These are phyloP conservation scores for Aegle marmelos DNA, from an alignment of 345 rosid species.

Conservation along the genomic window DNA sequence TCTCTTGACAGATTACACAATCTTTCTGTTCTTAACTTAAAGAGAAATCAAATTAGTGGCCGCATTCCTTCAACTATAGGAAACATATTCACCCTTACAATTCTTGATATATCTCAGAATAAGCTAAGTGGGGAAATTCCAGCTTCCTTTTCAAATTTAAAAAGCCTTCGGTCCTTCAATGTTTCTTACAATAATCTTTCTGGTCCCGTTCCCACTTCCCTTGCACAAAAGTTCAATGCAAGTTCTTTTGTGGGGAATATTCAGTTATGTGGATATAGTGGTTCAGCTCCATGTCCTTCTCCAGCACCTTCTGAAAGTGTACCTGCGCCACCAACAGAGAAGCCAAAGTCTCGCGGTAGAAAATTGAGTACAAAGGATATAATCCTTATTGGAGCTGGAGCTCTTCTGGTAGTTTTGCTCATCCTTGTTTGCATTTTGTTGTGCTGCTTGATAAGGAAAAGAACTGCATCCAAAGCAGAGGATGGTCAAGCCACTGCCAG, in stretches of 20 bases:
- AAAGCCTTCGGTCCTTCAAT: conserved; percentile 56
- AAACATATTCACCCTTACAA: conserved; percentile 37
- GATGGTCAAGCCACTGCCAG: conserved; percentile 31
- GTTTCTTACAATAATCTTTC: conserved; percentile 86
- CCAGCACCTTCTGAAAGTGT: conserved; percentile 33
- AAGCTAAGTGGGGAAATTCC: conserved; percentile 73
- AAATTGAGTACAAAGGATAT: conserved; percentile 67
- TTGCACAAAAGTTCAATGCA: conserved; percentile 67
- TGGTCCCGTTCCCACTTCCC: conserved; percentile 70
- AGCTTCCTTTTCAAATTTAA: conserved; percentile 42
- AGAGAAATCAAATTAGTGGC: conserved; percentile 55
- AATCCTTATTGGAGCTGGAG: conserved; percentile 75
- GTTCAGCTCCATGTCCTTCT: conserved; percentile 54
- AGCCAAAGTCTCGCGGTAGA: conserved; percentile 25
- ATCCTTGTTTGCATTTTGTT: conserved; percentile 55
- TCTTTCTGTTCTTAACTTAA: conserved; percentile 61
- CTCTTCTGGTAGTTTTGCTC: conserved; percentile 51
- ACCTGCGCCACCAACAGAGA: conserved; percentile 38
- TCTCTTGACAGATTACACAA: conserved; percentile 36
- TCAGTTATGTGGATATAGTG: conserved; percentile 73
- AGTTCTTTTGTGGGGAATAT: conserved; percentile 73
- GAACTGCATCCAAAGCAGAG: conserved; percentile 36
- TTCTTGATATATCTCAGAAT: conserved; percentile 63
- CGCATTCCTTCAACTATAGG: conserved; percentile 55
- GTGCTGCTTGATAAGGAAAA: conserved; percentile 69